Evolutionary conservation across 495 filamentous ascomycete genomes (phyloP).

Genomic region (Amniculicola lignicola): DNA sequence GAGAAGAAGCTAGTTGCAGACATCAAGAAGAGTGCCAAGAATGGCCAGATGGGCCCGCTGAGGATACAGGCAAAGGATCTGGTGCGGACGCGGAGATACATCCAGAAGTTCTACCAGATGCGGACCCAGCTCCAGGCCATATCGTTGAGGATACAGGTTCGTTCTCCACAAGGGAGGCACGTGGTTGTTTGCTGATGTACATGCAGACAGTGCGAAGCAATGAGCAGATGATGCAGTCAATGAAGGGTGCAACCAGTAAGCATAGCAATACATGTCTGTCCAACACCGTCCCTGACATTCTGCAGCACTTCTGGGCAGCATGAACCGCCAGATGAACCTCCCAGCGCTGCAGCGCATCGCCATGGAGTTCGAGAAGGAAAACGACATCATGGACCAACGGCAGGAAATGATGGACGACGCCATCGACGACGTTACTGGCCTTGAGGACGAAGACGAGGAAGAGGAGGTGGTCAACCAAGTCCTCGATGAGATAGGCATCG

Average conservation of each 20-base stretch:
- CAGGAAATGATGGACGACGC: constrained; percentile 99
- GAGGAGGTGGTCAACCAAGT: constrained; percentile 97
- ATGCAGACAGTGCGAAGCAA: constrained; percentile 87
- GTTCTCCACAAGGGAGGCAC: too few species aligned
- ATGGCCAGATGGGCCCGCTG: constrained; percentile 91
- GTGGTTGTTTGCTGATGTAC: too few species aligned
- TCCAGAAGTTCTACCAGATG: constrained; percentile 98
- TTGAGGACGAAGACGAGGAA: constrained; percentile 83
- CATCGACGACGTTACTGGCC: constrained; percentile 95
- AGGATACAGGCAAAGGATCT: constrained; percentile 98
- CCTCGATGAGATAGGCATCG: constrained; percentile 93
- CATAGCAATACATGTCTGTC: neutral
- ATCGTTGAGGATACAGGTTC: constrained; percentile 87
- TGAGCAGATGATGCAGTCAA: constrained; percentile 99
- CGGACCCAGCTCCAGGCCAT: constrained; percentile 94
- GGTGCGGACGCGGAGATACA: constrained; percentile 85
- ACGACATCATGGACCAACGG: constrained; percentile 97
- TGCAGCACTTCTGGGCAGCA: constrained; percentile 72
- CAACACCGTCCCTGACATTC: neutral
- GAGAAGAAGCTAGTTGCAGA: constrained; percentile 94
- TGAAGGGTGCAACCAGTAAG: constrained; percentile 85
- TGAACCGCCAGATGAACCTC: constrained; percentile 97
- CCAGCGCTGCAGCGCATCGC: constrained; percentile 93
- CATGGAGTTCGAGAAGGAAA: constrained; percentile 99
- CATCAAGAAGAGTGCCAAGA: constrained; percentile 97